Evolutionary conservation across 2,329 filamentous ascomycete species (phyloP), one percentile per base, ranked within the genome.

Genomic region (Xylariaceae sp.): DNA sequence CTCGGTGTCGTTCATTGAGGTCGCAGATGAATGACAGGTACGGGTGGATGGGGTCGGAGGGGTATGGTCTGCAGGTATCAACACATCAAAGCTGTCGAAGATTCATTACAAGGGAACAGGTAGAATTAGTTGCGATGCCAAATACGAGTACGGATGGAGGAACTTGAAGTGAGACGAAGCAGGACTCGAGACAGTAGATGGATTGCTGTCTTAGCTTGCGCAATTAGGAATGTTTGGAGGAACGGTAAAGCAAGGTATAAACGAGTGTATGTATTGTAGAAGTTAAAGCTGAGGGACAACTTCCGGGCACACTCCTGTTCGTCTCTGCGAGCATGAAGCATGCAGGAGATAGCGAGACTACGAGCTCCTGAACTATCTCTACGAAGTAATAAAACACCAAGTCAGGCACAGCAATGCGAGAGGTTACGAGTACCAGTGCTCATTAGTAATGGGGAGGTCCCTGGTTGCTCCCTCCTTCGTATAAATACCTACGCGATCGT

Each of bases 1-100:
- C 55, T 62, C 58, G 51, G 55, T 53, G 58, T 62, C 51, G 58
- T 61, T 65, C 67, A 70, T 70, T 61, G 61, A 51, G 57, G 18
- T 56, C 55, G 18, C 34, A 23, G 13, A 7, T 48, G 39, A 57
- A 55, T 30, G 5, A 41, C 56, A 51, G 35, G 45, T 48, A 39
- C 49, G 53, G 57, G 59, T 17, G 61, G 55, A 50, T 30, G 37
- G 4, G 45, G 35, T 53, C 2, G 58, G 59, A 57, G 47, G 60
- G 56, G n/a, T 15, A n/a, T 45, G 56, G 58, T 55, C 23, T 8
- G 51, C 35, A 49, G 54, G 55, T 55, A 57, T 60, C 61, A 62
- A 57, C 63, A 57, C 68, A 69, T 62, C 61, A 60, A 54, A 48
- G 51, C 18, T 23, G 18, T 35, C 4, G 11, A 13, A 34, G 45